Conservation (phyloP, 495 filamentous ascomycete genomes). For the Tuber umbilicatum region DNA sequence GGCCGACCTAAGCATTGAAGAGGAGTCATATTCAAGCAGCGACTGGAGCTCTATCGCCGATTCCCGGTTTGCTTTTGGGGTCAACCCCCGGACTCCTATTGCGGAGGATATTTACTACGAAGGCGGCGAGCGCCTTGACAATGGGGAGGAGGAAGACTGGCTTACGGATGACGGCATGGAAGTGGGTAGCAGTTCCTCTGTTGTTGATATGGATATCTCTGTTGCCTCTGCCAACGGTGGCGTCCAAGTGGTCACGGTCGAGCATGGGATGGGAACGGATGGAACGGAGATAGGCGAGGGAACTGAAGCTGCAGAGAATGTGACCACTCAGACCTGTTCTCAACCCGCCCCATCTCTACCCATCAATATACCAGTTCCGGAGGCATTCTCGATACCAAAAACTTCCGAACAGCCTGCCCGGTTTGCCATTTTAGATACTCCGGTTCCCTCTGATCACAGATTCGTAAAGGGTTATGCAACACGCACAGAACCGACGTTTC, state of each 20-base stretch:
- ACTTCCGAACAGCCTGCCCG: conserved; percentile 40
- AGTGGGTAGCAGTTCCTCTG: neutral
- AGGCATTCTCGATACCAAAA: conserved; percentile 33
- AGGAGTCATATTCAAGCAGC: conserved; percentile 38
- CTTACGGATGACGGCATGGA: conserved; percentile 43
- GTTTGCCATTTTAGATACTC: conserved; percentile 47
- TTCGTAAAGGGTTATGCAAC: conserved; percentile 41
- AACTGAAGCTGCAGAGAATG: neutral
- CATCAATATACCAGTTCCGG: conserved; percentile 29
- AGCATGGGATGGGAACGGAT: conserved; percentile 23
- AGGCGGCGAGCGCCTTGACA: conserved; percentile 43
- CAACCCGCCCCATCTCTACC: conserved; percentile 16
- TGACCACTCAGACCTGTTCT: conserved; percentile 8
- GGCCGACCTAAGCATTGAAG: conserved; percentile 15
- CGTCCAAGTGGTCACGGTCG: conserved; percentile 7
- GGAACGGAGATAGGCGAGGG: neutral
- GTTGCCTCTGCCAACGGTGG: conserved; percentile 11
- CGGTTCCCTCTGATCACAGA: conserved; percentile 49
- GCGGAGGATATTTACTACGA: conserved; percentile 45
- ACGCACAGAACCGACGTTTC: conserved; percentile 30
- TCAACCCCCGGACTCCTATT: conserved; percentile 31
- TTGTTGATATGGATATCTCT: conserved; percentile 27
- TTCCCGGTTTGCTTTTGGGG: conserved; percentile 36
- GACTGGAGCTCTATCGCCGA: conserved; percentile 23
- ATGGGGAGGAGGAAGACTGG: conserved; percentile 44